Evolutionary conservation across 208 protist genomes (phyloP).

Genomic region (Crithidia expoeki): DNA sequence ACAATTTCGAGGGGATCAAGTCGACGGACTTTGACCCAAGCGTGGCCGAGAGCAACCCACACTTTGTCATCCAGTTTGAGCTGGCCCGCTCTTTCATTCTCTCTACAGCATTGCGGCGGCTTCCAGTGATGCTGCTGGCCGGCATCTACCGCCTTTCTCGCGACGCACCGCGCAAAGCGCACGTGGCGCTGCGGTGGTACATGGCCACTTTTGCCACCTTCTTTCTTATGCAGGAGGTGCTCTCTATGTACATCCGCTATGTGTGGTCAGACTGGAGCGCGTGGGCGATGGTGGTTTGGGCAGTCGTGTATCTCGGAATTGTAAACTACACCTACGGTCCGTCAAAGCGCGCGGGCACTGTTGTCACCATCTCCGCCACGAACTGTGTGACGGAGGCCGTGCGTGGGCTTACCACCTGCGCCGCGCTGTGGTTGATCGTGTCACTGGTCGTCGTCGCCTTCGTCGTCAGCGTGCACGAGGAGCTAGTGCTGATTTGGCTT

Average conservation of each 20-base stretch:
- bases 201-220: conserved; percentile 62
- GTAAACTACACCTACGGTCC: conserved; percentile 90
- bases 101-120: conserved; percentile 36
- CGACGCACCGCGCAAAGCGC: conserved; percentile 61
- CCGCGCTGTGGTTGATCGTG: conserved; percentile 56
- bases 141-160: conserved; percentile 56
- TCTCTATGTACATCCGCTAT: conserved; percentile 58
- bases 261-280: conserved; percentile 28
- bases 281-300: conserved; percentile 36
- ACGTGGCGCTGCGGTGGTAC: conserved; percentile 85
- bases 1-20: conserved; percentile 55
- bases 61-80: conserved; percentile 83
- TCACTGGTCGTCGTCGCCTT: conserved; percentile 62
- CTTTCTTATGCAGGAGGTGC: conserved; percentile 39
- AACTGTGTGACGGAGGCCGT: conserved; percentile 58
- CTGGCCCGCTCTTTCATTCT: conserved; percentile 56
- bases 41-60: conserved; percentile 55
- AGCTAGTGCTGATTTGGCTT: conserved; percentile 86
- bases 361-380: conserved; percentile 51
- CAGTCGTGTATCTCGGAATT: conserved; percentile 53
- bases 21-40: conserved; percentile 45
- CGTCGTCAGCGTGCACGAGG: conserved; percentile 89
- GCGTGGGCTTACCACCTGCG: conserved; percentile 54
- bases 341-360: conserved; percentile 70
- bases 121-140: conserved; percentile 52